Evolutionary conservation across 2,329 filamentous ascomycete species (phyloP).

Genomic region (Calonectria hongkongensis): DNA sequence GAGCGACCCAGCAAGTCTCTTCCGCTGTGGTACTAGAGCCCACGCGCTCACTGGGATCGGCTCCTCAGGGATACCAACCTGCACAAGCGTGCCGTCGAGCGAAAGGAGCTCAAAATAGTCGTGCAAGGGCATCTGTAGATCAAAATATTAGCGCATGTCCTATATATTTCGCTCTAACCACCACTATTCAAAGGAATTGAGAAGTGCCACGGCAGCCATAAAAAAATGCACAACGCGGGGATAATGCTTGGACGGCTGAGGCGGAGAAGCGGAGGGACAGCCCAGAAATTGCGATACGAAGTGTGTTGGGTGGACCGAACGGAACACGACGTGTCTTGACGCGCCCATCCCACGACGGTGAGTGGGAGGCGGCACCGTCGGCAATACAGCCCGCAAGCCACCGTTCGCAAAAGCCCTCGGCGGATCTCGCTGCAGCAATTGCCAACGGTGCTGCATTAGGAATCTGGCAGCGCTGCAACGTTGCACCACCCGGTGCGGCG

Average conservation of each 20-base stretch:
- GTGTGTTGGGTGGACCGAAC: neutral
- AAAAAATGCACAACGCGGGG: constrained; percentile 18
- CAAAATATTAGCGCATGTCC: constrained; percentile 22
- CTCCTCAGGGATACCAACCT: constrained; percentile 74
- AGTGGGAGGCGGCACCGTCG: neutral
- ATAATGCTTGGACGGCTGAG: constrained; percentile 12
- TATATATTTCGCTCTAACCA: constrained; percentile 14
- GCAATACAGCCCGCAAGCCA: neutral
- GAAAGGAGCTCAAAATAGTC: constrained; percentile 61
- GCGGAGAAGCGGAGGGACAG: neutral
- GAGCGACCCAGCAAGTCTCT: constrained; percentile 57
- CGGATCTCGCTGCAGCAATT: neutral
- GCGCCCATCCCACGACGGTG: neutral
- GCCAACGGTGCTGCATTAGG: neutral
- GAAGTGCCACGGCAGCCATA: neutral
- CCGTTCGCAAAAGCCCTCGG: neutral
- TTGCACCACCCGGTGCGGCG: constrained; percentile 1
- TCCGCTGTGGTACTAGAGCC: constrained; percentile 40
- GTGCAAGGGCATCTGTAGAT: constrained; percentile 46
- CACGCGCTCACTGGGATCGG: constrained; percentile 46
- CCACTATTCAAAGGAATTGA: constrained; percentile 3
- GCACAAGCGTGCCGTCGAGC: constrained; percentile 74
- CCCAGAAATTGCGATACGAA: constrained; percentile 12
- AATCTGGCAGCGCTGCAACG: constrained; percentile 9
- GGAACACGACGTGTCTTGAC: neutral